phyloP scores from a whole-genome alignment of 1,139 yeast genomes.

The Yamadazyma sp. region DNA sequence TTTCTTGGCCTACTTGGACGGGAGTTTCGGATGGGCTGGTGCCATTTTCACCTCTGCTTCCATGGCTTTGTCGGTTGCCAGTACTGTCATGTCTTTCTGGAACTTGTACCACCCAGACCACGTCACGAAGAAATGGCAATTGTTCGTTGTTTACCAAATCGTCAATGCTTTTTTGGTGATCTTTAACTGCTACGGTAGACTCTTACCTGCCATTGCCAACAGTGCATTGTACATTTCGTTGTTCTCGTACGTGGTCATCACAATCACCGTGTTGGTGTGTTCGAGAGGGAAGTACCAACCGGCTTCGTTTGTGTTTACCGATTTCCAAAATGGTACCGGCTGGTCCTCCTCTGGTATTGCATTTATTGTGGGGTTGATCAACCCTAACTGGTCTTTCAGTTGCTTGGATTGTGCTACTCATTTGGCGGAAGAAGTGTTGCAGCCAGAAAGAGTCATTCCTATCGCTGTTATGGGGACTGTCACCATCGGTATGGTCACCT shows the following conservation, averaged over 20 bases:
- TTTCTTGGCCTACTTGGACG: constrained; percentile 53
- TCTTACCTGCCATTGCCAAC: constrained; percentile 37
- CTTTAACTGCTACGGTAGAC: constrained; percentile 40
- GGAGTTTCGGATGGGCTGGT: constrained; percentile 59
- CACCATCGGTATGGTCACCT: constrained; percentile 40
- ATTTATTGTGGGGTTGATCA: constrained; percentile 43
- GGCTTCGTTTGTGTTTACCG: constrained; percentile 39
- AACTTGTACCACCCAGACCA: constrained; percentile 45
- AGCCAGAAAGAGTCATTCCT: constrained; percentile 42
- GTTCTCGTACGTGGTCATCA: constrained; percentile 35
- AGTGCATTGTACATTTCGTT: constrained; percentile 37
- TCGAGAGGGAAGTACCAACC: constrained; percentile 35
- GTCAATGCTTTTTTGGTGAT: constrained; percentile 32
- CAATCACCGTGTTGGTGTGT: constrained; percentile 38
- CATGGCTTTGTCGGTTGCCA: constrained; percentile 51
- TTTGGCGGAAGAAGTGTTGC: constrained; percentile 40
- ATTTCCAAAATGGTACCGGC: constrained; percentile 40
- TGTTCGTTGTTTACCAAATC: constrained; percentile 49
- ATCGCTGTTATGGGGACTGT: constrained; percentile 45
- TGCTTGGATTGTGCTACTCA: constrained; percentile 47
- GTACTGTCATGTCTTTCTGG: constrained; percentile 51
- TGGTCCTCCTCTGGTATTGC: constrained; percentile 44
- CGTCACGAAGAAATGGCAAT: constrained; percentile 48
- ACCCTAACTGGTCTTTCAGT: constrained; percentile 46
- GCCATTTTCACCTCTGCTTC: constrained; percentile 58